Conservation (phyloP, 768 basidiomycete species). For the Thelephora aurantiotincta region DNA sequence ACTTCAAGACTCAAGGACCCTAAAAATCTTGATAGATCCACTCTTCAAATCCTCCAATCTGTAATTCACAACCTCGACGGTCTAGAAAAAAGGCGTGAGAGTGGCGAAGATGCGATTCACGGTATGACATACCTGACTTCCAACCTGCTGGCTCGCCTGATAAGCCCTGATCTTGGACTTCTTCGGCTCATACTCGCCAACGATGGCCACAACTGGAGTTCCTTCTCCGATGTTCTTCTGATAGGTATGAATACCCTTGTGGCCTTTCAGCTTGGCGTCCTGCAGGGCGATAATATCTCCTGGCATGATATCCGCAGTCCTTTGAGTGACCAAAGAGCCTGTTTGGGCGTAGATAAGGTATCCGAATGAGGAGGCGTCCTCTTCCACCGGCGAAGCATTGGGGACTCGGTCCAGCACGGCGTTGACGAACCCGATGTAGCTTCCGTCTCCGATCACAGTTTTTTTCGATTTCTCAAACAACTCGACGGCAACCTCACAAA, state of each 20-base stretch:
- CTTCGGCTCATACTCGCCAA: conserved; percentile 74
- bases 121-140: conserved; percentile 49
- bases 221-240: conserved; percentile 38
- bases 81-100: conserved; percentile 18
- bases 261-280: conserved; percentile 68
- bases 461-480: conserved; percentile 69
- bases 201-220: conserved; percentile 56
- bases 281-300: conserved; percentile 70
- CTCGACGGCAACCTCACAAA: conserved; percentile 54
- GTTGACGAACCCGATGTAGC: conserved; percentile 63
- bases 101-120: not conserved
- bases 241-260: conserved; percentile 69
- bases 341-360: conserved; percentile 66
- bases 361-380: conserved; percentile 38
- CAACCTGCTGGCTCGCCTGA: conserved; percentile 79
- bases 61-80: conserved; percentile 73
- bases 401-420: conserved; percentile 55
- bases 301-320: conserved; percentile 70
- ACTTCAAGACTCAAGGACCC: conserved; percentile 15
- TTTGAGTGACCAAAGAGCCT: conserved; percentile 49
- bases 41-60: conserved; percentile 82
- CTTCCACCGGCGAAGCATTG: conserved; percentile 30
- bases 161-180: conserved; percentile 77
- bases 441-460: conserved; percentile 71
- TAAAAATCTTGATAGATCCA: conserved; percentile 42